Conservation (phyloP, 805 yeast genomes). For the Wickerhamiella qilinensis region DNA sequence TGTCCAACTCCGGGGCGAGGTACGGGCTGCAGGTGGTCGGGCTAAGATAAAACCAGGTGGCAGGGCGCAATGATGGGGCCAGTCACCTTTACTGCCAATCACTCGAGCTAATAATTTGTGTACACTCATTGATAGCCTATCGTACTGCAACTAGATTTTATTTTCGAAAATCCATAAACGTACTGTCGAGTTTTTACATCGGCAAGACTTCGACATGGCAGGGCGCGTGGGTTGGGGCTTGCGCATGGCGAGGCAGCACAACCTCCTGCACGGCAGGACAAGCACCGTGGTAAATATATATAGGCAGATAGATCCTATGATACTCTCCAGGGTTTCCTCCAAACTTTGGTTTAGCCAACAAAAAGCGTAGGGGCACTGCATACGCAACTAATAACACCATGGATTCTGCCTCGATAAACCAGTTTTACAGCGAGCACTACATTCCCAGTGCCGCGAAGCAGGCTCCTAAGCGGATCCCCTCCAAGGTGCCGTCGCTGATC, state of each 20-base stretch:
- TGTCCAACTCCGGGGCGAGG: too few relatives aligned
- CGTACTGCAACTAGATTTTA: background rate
- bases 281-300: background rate
- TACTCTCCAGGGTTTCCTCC: too few relatives aligned
- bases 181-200: background rate
- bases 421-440: constrained; percentile 28
- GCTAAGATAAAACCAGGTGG: too few relatives aligned
- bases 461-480: constrained; percentile 24
- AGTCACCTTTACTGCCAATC: background rate
- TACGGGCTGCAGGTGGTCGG: too few relatives aligned
- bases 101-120: background rate
- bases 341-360: too few relatives aligned
- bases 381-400: constrained; percentile 15
- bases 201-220: background rate
- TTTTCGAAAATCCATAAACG: background rate
- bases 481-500: constrained; percentile 40
- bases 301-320: background rate
- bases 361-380: background rate
- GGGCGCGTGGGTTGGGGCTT: background rate
- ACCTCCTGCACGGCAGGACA: background rate
- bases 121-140: background rate
- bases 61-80: too few relatives aligned
- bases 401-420: constrained; percentile 29
- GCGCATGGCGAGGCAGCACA: background rate
- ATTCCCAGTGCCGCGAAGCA: constrained; percentile 27